Evolutionary conservation across 2,329 filamentous ascomycete genomes (phyloP).

Genomic region (Fonsecaea multimorphosa): DNA sequence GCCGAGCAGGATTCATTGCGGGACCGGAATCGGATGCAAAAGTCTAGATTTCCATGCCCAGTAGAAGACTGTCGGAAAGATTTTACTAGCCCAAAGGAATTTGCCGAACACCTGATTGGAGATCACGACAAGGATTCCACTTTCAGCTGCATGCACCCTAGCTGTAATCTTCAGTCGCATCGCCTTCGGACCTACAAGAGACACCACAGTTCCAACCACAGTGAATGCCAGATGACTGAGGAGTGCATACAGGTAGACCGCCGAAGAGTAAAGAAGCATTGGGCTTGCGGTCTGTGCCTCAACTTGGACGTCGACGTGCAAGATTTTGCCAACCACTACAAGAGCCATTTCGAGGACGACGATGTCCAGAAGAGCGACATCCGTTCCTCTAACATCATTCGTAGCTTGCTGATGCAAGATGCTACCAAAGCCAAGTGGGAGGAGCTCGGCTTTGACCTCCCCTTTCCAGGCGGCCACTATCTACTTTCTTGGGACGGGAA

Average conservation of each 20-base stretch:
- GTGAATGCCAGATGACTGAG: not conserved
- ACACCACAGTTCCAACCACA: constrained; percentile 4
- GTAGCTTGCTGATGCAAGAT: constrained; percentile 14
- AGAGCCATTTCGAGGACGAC: not conserved
- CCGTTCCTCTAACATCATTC: constrained; percentile 6
- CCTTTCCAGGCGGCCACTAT: not conserved
- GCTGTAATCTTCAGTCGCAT: not conserved
- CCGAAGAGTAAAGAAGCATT: not conserved
- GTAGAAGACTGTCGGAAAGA: not conserved
- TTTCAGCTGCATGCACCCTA: not conserved
- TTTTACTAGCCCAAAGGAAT: not conserved
- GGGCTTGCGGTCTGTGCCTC: constrained; percentile 8
- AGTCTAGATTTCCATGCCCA: constrained; percentile 3
- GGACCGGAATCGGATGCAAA: not conserved
- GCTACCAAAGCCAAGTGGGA: constrained; percentile 4
- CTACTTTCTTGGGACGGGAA: constrained; percentile 1
- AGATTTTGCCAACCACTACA: constrained; percentile 3
- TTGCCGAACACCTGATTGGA: constrained; percentile 8
- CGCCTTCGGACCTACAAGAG: constrained; percentile 3
- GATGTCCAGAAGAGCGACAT: not conserved
- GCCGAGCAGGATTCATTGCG: not conserved
- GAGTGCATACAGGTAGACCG: not conserved
- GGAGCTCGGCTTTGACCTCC: not conserved
- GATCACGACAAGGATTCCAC: constrained; percentile 6
- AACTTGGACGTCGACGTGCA: not conserved